phyloP scores from a whole-genome alignment of 106 monocot genomes.

The Dioscorea dumetorum region DNA sequence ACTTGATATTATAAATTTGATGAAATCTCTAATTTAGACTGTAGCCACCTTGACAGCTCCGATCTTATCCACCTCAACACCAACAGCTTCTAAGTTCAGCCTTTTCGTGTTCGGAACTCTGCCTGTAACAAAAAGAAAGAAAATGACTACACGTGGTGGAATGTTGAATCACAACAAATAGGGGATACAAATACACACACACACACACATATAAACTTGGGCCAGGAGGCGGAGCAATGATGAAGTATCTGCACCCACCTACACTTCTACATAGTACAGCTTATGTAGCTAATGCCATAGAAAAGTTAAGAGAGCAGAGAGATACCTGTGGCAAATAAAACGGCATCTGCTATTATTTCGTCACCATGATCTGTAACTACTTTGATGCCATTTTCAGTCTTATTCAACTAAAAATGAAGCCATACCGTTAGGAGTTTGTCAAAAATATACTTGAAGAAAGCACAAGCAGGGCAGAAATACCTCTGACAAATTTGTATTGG shows the following conservation, averaged over 20 bases:
- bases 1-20: no score
- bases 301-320: not conserved
- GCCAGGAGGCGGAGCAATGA: no score
- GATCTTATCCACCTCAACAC: slow-evolving; percentile 76
- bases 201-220: no score
- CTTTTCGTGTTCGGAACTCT: slow-evolving; percentile 81
- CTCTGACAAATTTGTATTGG: slow-evolving; percentile 66
- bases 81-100: slow-evolving; percentile 86
- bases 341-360: slow-evolving; percentile 84
- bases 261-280: no score
- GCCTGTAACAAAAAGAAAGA: slow-evolving; percentile 32
- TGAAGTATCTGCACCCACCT: no score
- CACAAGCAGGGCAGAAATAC: slow-evolving; percentile 23
- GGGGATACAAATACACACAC: no score
- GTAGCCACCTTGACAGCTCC: slow-evolving; percentile 85
- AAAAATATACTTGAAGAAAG: not conserved
- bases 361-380: slow-evolving; percentile 79
- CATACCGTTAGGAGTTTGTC: not conserved
- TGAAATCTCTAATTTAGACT: no score
- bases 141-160: not conserved
- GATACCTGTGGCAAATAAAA: slow-evolving; percentile 96
- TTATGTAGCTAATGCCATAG: no score
- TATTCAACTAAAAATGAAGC: slow-evolving; percentile 59
- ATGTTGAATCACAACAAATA: not conserved
- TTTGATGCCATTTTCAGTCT: slow-evolving; percentile 76